phyloP scores from a whole-genome alignment of 2,329 filamentous ascomycete species.

The Cyphellophora europaea region DNA sequence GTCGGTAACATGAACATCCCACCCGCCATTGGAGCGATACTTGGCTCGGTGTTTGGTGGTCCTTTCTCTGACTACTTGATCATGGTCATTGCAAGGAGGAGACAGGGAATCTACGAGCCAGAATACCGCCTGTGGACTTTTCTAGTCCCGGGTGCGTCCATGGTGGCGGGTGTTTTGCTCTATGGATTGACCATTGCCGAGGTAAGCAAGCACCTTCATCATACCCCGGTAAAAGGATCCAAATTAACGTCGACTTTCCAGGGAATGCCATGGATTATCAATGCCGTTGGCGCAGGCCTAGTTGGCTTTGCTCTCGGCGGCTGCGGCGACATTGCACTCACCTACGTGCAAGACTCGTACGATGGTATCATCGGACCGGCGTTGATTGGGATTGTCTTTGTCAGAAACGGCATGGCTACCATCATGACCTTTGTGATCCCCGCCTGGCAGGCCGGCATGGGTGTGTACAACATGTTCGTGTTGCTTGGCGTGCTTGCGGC shows the following conservation, averaged over 20 bases:
- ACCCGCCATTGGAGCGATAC: constrained; percentile 30
- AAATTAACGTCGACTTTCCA: constrained; percentile 1
- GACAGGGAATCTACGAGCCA: constrained; percentile 38
- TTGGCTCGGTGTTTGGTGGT: constrained; percentile 30
- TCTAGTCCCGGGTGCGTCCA: constrained; percentile 18
- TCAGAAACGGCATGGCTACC: constrained; percentile 35
- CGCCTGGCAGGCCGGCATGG: constrained; percentile 30
- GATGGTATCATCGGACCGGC: constrained; percentile 35
- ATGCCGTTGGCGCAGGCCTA: constrained; percentile 24
- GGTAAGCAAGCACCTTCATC: constrained; percentile 30
- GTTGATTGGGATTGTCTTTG: constrained; percentile 35
- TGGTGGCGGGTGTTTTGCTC: constrained; percentile 26
- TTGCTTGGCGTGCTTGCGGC: constrained; percentile 27
- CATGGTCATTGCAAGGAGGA: constrained; percentile 30
- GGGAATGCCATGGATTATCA: constrained; percentile 22
- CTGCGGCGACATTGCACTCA: constrained; percentile 1
- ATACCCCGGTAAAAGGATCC: constrained; percentile 30
- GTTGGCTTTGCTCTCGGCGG: constrained; percentile 24
- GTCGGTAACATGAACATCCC: constrained; percentile 25
- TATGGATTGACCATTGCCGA: constrained; percentile 26
- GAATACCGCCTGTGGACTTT: constrained; percentile 35
- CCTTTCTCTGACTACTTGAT: constrained; percentile 28
- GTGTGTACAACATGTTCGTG: constrained; percentile 32
- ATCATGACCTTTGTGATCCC: constrained; percentile 38
- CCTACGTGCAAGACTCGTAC: constrained; percentile 15